These are phyloP conservation scores for Xylaria sp. DNA, from an alignment of 2,329 filamentous ascomycete species.

Conservation along the genomic window DNA sequence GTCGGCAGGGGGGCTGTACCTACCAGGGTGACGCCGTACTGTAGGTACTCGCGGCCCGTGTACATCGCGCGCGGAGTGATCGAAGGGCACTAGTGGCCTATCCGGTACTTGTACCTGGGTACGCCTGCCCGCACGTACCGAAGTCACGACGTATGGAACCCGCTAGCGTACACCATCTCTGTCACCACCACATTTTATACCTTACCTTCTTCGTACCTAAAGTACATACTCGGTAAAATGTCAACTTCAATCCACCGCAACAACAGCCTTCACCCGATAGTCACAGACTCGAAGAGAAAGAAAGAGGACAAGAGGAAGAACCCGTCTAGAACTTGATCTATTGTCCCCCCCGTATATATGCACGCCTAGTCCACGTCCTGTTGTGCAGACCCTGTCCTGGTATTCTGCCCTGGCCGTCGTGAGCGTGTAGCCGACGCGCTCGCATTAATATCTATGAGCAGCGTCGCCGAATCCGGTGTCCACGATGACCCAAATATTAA, in stretches of 20 bases:
- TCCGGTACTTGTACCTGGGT: background rate
- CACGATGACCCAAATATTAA: slow-evolving; percentile 31
- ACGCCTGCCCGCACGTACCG: background rate
- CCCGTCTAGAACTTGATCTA: background rate
- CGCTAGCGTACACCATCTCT: background rate
- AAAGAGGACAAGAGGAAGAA: background rate
- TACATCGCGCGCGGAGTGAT: too few species aligned
- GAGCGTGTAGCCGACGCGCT: background rate
- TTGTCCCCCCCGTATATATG: slow-evolving; percentile 1
- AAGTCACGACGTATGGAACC: background rate
- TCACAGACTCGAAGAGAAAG: background rate
- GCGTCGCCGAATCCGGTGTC: background rate
- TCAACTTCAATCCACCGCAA: background rate
- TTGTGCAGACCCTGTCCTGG: background rate
- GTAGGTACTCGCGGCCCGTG: too few species aligned
- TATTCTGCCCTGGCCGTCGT: background rate
- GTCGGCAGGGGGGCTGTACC: background rate
- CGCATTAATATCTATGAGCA: slow-evolving; percentile 1
- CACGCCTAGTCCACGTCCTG: background rate
- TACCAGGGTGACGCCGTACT: background rate
- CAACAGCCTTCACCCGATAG: background rate
- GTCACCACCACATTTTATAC: background rate
- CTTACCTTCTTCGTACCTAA: background rate
- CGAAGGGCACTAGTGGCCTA: too few species aligned
- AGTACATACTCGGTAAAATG: background rate